A percentile compares a stretch with the other conserved stretches of the same genome.
Evolutionary conservation across 2,329 filamentous ascomycete genomes (phyloP).

Genomic region (Trichoderma oligosporum): DNA sequence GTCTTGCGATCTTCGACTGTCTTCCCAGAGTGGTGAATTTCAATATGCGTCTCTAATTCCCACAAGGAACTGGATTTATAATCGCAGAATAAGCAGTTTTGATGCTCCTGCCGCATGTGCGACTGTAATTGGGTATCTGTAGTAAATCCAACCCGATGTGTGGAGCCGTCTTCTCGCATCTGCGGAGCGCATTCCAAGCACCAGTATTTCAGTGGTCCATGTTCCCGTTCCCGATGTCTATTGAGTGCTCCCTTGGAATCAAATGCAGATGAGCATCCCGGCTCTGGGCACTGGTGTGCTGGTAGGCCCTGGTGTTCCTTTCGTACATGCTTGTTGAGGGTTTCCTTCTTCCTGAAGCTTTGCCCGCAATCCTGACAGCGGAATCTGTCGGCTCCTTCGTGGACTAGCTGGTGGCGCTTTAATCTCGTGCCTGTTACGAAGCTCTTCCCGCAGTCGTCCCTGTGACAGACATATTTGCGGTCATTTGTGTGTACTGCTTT

Average conservation of each 20-base stretch:
- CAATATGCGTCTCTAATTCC: conserved; percentile 71
- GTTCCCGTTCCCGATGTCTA: conserved; percentile 66
- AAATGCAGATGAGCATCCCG: conserved; percentile 63
- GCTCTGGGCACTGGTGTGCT: conserved; percentile 65
- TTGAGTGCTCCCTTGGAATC: conserved; percentile 68
- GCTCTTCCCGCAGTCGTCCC: conserved; percentile 68
- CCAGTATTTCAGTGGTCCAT: conserved; percentile 67
- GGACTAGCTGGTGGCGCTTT: conserved; percentile 71
- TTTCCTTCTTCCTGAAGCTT: conserved; percentile 83
- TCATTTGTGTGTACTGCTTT: conserved; percentile 75
- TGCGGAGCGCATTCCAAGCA: conserved; percentile 66
- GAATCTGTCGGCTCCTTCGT: conserved; percentile 69
- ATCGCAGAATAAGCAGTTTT: conserved; percentile 72
- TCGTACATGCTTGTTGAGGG: conserved; percentile 76
- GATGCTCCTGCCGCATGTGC: conserved; percentile 70
- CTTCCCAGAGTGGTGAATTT: conserved; percentile 67
- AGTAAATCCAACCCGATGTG: conserved; percentile 58
- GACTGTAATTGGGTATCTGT: conserved; percentile 67
- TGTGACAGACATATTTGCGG: conserved; percentile 67
- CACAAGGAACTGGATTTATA: conserved; percentile 62
- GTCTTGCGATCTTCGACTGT: conserved; percentile 61
- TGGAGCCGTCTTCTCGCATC: conserved; percentile 38
- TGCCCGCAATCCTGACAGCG: conserved; percentile 71
- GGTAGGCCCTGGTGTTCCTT: conserved; percentile 69
- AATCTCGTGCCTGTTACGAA: conserved; percentile 79